These are phyloP conservation scores for Potentilla sterilis DNA, from an alignment of 306 rosid species.

Conservation along the genomic window DNA sequence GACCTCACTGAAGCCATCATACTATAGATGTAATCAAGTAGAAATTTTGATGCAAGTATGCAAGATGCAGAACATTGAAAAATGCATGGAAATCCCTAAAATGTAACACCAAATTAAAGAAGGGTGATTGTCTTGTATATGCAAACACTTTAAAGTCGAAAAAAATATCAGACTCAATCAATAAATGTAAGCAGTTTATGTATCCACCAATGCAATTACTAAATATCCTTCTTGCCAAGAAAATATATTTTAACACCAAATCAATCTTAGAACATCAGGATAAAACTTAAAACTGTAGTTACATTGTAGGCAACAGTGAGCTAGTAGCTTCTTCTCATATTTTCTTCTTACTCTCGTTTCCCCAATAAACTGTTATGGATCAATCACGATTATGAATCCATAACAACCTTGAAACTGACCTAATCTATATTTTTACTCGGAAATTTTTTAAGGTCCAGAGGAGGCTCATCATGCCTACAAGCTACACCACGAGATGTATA, in stretches of 20 bases:
- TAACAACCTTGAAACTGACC: background rate
- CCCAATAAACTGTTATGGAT: background rate
- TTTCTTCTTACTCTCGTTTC: background rate
- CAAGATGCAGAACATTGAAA: slow-evolving; percentile 10
- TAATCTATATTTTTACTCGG: background rate
- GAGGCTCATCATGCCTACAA: background rate
- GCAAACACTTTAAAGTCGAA: background rate
- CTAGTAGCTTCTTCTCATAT: background rate
- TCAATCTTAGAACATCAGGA: background rate
- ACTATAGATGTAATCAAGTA: background rate
- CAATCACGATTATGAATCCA: background rate
- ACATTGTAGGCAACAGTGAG: background rate
- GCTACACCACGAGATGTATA: background rate
- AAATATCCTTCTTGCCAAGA: background rate
- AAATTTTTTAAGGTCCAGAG: background rate
- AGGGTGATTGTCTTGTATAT: background rate
- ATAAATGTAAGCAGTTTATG: background rate
- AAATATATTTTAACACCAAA: background rate
- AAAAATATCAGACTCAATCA: background rate
- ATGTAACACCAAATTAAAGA: slow-evolving; percentile 5
- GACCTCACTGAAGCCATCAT: slow-evolving; percentile 4
- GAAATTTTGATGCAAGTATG: background rate
- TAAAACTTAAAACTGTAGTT: background rate
- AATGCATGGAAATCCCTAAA: slow-evolving; percentile 7
- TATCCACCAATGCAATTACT: background rate